Evolutionary conservation across 1,284 basidiomycete genomes (phyloP), one percentile per base, ranked within the genome.

Genomic region (Filobasidium uniguttulatum): DNA sequence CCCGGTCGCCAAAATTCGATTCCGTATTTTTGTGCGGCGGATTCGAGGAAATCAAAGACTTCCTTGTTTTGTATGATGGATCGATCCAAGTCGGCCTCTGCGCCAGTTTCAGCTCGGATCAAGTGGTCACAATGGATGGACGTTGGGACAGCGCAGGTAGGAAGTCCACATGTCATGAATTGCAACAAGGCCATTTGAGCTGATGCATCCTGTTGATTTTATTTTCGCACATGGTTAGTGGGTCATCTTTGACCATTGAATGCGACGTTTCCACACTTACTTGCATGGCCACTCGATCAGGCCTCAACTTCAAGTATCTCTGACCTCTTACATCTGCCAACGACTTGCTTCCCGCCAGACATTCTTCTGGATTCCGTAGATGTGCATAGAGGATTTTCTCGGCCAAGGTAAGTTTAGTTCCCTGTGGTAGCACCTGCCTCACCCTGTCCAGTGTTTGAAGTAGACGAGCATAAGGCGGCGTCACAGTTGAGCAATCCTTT

Each of bases 301-400:
- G 90, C 54, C 74, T 76, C 36, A 99, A 77, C 69, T 90, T 90
- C 48, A 97, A 75, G 70, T 98, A 96, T 23, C 80, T 76, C 68
- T 91, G 81, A 33, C 93, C 93, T 59, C 93, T 75, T 36, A 89
- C 76, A 20, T 53, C 51, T 4, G 40, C 34, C 45, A 52, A 37
- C 52, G 71, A 69, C 20, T 79, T 79, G 44, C 79, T 79, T 46
- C 77, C 74, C 17, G 76, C 76, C 29, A 94, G 71, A 50, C 74
- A 80, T 52, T 73, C 72, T 56, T 82, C 78, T 7, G 89, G 87
- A 57, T 91, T 80, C 58, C 79, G 70, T 48, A 98, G 72, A 71
- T 99, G 94, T 60, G 88, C 83, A 70, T 96, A 98, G 40, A 99
- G 75, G 45, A 98, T 94, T 77, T 99, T 99, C 72, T 99, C 94